Evolutionary conservation across 495 filamentous ascomycete species (phyloP).

Genomic region (Penicillium canescens): DNA sequence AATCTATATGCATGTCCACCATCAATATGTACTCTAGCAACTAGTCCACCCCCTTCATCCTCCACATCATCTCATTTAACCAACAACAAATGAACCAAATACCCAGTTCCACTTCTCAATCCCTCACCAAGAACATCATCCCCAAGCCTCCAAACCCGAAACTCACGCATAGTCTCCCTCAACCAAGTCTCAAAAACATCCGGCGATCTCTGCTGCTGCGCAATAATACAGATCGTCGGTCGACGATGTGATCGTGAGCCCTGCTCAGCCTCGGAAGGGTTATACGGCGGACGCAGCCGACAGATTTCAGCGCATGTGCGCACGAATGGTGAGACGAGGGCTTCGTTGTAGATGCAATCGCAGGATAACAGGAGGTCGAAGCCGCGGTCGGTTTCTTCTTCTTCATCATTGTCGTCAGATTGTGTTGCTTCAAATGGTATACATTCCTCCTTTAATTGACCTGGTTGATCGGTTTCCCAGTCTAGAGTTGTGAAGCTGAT

Average conservation of each 20-base stretch:
- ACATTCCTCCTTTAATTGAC: slow-evolving; percentile 30
- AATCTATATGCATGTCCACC: too few relatives aligned
- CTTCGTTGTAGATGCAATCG: slow-evolving; percentile 89
- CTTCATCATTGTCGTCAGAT: background rate
- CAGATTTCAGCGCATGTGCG: slow-evolving; percentile 80
- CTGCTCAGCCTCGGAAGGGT: slow-evolving; percentile 2
- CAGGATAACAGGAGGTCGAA: slow-evolving; percentile 73
- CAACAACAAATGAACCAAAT: slow-evolving; percentile 45
- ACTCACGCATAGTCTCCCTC: slow-evolving; percentile 59
- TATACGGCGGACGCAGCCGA: slow-evolving; percentile 45
- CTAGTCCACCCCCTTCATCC: too few relatives aligned
- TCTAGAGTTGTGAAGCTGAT: slow-evolving; percentile 45
- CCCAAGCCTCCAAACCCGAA: slow-evolving; percentile 77
- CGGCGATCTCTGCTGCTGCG: slow-evolving; percentile 80
- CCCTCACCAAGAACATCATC: slow-evolving; percentile 56
- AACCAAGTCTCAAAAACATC: slow-evolving; percentile 88
- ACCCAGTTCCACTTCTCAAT: slow-evolving; percentile 53
- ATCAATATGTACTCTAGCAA: too few relatives aligned
- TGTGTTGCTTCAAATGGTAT: background rate
- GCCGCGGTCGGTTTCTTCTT: slow-evolving; percentile 28
- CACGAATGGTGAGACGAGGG: slow-evolving; percentile 79
- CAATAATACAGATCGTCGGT: slow-evolving; percentile 70
- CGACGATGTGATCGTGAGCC: slow-evolving; percentile 8
- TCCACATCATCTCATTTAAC: slow-evolving; percentile 12
- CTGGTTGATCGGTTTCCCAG: slow-evolving; percentile 44